These are phyloP conservation scores for Gossypium davidsonii DNA, from an alignment of 441 rosid genomes.

Conservation along the genomic window DNA sequence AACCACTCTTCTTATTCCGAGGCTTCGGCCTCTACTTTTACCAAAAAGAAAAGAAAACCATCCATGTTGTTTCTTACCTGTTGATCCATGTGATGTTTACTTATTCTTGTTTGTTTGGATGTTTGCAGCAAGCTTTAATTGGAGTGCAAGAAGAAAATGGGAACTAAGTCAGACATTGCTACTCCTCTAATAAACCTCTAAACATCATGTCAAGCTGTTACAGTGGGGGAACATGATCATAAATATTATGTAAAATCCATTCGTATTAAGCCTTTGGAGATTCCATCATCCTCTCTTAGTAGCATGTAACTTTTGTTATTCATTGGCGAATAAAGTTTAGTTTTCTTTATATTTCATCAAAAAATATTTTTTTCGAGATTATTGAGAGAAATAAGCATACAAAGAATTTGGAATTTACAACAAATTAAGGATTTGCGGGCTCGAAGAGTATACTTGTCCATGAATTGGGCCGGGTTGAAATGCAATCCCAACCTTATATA, in stretches of 20 bases:
- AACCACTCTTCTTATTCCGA: background rate
- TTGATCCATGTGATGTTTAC: background rate
- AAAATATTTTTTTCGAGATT: too few relatives aligned
- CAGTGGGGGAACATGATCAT: background rate
- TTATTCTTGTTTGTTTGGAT: slow-evolving; percentile 2
- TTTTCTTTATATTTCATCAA: background rate
- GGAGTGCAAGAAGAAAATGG: slow-evolving; percentile 32
- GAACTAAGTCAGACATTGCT: slow-evolving; percentile 1
- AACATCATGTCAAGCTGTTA: too few relatives aligned
- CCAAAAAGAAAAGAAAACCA: background rate
- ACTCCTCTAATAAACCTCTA: too few relatives aligned
- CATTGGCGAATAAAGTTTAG: background rate
- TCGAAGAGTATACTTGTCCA: too few relatives aligned
- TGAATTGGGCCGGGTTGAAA: too few relatives aligned
- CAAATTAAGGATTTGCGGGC: too few relatives aligned
- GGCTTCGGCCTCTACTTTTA: background rate
- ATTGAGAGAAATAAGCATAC: too few relatives aligned
- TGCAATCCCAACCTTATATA: too few relatives aligned
- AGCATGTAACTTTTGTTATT: too few relatives aligned
- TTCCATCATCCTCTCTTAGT: too few relatives aligned
- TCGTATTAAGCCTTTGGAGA: too few relatives aligned
- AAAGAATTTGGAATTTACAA: too few relatives aligned
- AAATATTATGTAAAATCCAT: background rate
- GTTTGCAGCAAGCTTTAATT: slow-evolving; percentile 39
- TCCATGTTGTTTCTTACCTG: background rate